Conservation (phyloP, 441 rosid genomes). For the Biscutella laevigata region DNA sequence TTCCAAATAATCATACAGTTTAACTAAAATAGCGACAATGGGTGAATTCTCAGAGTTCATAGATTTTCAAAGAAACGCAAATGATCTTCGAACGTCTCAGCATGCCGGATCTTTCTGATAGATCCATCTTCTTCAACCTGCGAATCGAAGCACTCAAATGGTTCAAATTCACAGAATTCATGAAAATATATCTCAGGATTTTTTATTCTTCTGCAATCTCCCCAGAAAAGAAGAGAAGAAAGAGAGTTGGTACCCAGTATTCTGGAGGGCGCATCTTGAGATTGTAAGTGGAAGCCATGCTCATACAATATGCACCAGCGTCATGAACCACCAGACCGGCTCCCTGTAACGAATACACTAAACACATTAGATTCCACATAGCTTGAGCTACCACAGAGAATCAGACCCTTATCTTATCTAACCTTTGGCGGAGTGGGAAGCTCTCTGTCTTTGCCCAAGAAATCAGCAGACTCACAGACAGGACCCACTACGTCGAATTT, state of each 20-base stretch:
- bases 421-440: constrained; percentile 86
- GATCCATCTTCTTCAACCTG: constrained; percentile 90
- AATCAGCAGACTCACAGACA: constrained; percentile 97
- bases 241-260: constrained; percentile 62
- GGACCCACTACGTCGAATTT: constrained; percentile 96
- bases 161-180: not conserved
- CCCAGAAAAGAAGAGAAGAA: not conserved
- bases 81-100: constrained; percentile 82
- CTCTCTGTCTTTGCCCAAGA: constrained; percentile 90
- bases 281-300: constrained; percentile 99
- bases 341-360: constrained; percentile 44
- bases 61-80: constrained; percentile 68
- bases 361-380: not conserved
- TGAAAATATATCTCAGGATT: not conserved
- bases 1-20: not conserved
- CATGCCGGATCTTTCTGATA: constrained; percentile 69
- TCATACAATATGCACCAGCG: constrained; percentile 99
- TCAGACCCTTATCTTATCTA: constrained; percentile 15
- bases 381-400: not conserved
- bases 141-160: not conserved
- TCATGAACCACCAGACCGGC: constrained; percentile 90
- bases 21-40: constrained; percentile 2
- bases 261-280: constrained; percentile 99
- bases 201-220: not conserved
- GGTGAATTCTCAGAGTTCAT: constrained; percentile 22